Evolutionary conservation across 176 grass and related monocot genomes (phyloP), one percentile per base, ranked within the genome.

Genomic region (Aegilops tauschii): DNA sequence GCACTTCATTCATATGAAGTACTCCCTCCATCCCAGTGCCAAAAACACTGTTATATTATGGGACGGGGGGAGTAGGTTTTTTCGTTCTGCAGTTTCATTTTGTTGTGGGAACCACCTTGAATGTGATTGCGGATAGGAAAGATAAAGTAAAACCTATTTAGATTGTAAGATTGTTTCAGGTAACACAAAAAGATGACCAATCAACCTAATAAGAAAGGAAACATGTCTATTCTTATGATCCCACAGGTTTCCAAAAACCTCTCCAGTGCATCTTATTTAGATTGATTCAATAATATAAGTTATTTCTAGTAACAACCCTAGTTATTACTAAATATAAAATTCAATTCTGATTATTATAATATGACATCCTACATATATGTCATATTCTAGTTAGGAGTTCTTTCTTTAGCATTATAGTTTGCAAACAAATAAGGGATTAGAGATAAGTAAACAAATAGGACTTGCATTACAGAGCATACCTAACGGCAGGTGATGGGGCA

Each of bases 361-460:
- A 47, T 69, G 32, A n/a, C 52, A 35, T 23, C 18, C 29, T 69
- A 81, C 50, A 54, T 35, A 65, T 69, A 34, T 23, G 42, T 34
- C 28, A 32, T 16, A 28, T 34, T 31, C 12, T 23, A 52, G 42
- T 29, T 68, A 68, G 18, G 44, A 27, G 18, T 52, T 81, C 39
- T 67, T 81, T 17, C 49, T 82, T 66, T 9, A 82, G 11, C 12
- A 32, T 82, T 82, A 32, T 68, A 32, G 28, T 67, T 80, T 27
- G 61, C 31, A 47, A 49, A 18, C 5, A 32, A 50, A 32, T 17
- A 50, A 1, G 47, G 47, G 47, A 50, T 67, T 21, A 5, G 25
- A 47, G 8, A 30, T 23, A 13, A 68, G 10, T 50, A 50, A 13
- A 32, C 16, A 81, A 49, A 42, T 32, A 81, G 9, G 39, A 47